These are phyloP conservation scores for Blepharisma undulans DNA, from an alignment of 169 alveolate species.

Conservation along the genomic window DNA sequence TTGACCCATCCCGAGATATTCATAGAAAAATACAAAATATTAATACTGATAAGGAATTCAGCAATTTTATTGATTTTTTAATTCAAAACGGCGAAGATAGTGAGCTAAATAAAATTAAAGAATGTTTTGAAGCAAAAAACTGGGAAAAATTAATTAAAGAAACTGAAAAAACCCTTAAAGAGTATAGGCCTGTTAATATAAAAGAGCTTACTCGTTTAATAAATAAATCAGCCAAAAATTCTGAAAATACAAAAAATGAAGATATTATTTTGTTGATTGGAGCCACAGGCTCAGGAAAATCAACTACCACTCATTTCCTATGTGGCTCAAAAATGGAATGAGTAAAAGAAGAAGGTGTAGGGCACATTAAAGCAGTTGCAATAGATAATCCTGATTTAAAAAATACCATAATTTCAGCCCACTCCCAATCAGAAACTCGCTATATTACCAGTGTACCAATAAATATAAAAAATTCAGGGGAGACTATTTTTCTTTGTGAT, in stretches of 20 bases:
- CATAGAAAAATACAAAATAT: not conserved
- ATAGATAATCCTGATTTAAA: not conserved
- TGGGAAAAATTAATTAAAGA: not conserved
- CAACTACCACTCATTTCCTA: not conserved
- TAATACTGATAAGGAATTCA: not conserved
- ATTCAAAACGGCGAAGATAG: not conserved
- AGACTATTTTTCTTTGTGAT: not conserved
- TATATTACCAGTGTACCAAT: not conserved
- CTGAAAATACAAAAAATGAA: not conserved
- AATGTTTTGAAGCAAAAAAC: too few relatives aligned
- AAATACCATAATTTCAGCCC: not conserved
- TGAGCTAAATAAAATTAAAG: not conserved
- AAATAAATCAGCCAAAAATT: not conserved
- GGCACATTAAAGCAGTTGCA: not conserved
- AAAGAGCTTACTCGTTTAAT: not conserved
- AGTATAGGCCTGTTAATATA: not conserved
- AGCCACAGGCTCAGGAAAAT: not conserved
- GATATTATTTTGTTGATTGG: not conserved
- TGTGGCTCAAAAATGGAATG: not conserved
- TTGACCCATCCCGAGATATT: not conserved
- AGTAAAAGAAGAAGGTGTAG: not conserved
- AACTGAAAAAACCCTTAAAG: not conserved
- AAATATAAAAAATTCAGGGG: not conserved
- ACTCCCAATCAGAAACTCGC: not conserved
- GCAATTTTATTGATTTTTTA: too few relatives aligned